Evolutionary conservation across 2,329 filamentous ascomycete species (phyloP), one percentile per base, ranked within the genome.

Genomic region (Zymoseptoria passerinii): DNA sequence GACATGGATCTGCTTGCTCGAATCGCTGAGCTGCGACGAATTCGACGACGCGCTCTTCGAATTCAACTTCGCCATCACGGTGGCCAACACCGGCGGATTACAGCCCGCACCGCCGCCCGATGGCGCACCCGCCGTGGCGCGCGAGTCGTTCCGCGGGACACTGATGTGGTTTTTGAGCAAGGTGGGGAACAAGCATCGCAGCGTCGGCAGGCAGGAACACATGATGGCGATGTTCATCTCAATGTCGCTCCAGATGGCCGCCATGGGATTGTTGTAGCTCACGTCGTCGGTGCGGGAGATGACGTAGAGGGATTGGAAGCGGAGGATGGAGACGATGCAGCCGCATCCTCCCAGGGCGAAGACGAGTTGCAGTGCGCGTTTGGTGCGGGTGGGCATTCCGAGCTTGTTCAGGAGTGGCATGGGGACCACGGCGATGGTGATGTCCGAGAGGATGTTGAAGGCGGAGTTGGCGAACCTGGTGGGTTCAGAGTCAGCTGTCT

Each of bases 161-260:
- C 9, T 44, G 40, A 48, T 51, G 52, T 4, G n/a, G 28, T 20
- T 40, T 51, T 53, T 59, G 59, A 75, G 64, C 27, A 75, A 57
- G 2, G 60, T 58, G 1, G 75, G 75, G 48, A 74, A 68, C 55
- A 71, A 66, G 67, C 27, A 68, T 56, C 52, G 75, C n/a, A 72
- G 63, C n/a, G 72, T 71, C 4, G 72, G 72, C 9, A 74, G 66
- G 55, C 68, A 74, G 27, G 68, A 70, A 57, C 70, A 73, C 29
- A 73, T 64, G 35, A 75, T 72, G 27, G 67, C 70, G 19, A 67
- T 67, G 61, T 73, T 73, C 60, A 70, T 64, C 61, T 75, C 73
- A 9, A 74, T 54, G 3, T 53, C 62, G 18, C 67, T 70, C 72
- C 73, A 75, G 28, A 71, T 69, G n/a, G 70, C 69, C 1, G 68